These are phyloP conservation scores for Colletotrichum chrysophilum DNA, from an alignment of 2,329 filamentous ascomycete genomes.

Conservation along the genomic window DNA sequence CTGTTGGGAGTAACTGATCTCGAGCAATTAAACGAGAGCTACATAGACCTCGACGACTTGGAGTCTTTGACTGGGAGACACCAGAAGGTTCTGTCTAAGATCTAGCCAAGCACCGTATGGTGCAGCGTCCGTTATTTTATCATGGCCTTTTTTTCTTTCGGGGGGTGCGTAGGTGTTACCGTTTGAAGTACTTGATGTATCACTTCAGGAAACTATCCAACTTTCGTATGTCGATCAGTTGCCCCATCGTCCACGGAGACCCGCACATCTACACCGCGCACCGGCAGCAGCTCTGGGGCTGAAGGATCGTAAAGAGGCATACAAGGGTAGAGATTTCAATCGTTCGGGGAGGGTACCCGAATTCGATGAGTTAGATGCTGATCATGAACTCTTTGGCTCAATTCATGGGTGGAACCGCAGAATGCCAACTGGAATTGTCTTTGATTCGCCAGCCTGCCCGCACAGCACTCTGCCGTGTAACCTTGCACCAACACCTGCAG, in stretches of 20 bases:
- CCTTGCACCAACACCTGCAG: neutral
- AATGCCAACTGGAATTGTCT: neutral
- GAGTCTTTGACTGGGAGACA: neutral
- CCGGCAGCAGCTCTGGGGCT: fast-evolving
- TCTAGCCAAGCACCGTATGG: neutral
- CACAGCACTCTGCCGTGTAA: neutral
- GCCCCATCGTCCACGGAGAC: fast-evolving
- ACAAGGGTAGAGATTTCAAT: neutral
- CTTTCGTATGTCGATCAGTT: neutral
- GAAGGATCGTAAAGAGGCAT: neutral
- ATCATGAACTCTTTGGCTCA: neutral
- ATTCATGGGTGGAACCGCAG: neutral
- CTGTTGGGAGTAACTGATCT: neutral
- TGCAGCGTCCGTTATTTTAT: neutral
- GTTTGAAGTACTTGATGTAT: neutral
- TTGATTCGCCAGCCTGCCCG: neutral
- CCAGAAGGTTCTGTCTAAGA: neutral
- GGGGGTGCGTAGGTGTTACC: fast-evolving
- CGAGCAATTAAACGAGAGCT: neutral
- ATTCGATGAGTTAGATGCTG: neutral
- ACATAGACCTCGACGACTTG: neutral
- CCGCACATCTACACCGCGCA: neutral
- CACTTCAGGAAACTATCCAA: neutral
- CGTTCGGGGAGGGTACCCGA: neutral
- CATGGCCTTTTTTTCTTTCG: fast-evolving